Evolutionary conservation across 495 filamentous ascomycete species (phyloP), one percentile per base, ranked within the genome.

Genomic region (Collariella sp.): DNA sequence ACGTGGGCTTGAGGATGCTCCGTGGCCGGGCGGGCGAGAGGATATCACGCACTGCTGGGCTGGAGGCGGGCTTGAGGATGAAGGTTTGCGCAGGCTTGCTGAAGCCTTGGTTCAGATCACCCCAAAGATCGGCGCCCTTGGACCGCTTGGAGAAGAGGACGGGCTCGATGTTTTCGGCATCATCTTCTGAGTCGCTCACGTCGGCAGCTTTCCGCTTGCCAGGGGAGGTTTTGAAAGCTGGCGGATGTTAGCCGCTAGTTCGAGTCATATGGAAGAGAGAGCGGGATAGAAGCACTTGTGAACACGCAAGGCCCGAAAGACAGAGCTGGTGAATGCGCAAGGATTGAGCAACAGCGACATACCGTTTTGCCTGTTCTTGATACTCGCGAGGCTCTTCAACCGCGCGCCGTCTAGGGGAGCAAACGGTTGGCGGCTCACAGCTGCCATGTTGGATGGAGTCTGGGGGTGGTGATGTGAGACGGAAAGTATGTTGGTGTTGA

Each of bases 131-230:
- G 46, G 74, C 74, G 46, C 79, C 80, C 72, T 94, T 95, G 18
- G 80, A 72, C 52, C 81, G 71, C 74, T 87, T 85, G 22, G 88
- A 78, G 62, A 83, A 81, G 52, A 79, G 63, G 22, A 71, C 54
- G 0, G 90, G 90, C 61, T 91, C 88, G 56, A 94, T 76, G 62
- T 95, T 96, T 73, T 96, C 89, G 7, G 76, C 69, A 64, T 95
- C 81, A 50, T 75, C 72, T 16, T 79, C 73, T 31, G 26, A 31
- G 29, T 80, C 72, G 2, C 63, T 40, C 31, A 70, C 68, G 38
- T 76, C 74, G 40, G 67, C 52, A 15, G 70, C 74, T 57, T 78
- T 78, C 29, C 75, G 67, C 66, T 78, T 78, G 29, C 54, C 56
- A 5, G 73, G 60, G 16, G 72, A 57, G 16, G 52, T 51, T 13